Percentiles rank a stretch among this genome's conserved stretches.
Conservation (phyloP, 2,329 filamentous ascomycete species). For the Chrysoporthe cubensis region DNA sequence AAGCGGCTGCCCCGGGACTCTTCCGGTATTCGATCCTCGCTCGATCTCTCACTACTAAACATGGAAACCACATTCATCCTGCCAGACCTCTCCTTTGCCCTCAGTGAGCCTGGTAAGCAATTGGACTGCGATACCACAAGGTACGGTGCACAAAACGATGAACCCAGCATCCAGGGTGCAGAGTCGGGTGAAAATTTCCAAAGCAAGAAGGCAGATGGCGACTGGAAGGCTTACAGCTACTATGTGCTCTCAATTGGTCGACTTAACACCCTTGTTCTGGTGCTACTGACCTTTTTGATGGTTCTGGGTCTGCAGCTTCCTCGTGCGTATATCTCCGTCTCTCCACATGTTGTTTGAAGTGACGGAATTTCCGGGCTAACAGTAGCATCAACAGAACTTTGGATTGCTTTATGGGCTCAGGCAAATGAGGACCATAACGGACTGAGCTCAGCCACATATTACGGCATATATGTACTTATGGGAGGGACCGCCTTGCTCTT, state of each 20-base stretch:
- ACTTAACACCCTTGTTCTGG: background rate
- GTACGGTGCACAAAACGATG: background rate
- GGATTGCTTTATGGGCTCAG: background rate
- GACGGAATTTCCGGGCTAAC: background rate
- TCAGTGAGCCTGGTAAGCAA: background rate
- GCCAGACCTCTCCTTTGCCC: background rate
- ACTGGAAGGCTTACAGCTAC: background rate
- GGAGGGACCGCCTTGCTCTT: background rate
- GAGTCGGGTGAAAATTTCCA: background rate
- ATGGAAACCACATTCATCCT: background rate
- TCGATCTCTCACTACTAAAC: background rate
- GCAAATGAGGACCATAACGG: background rate
- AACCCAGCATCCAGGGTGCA: no score
- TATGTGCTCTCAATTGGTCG: background rate
- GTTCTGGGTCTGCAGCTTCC: background rate
- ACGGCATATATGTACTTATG: background rate
- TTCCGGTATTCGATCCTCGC: background rate
- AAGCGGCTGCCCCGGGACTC: background rate
- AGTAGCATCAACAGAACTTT: background rate
- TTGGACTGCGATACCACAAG: background rate
- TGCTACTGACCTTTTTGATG: background rate
- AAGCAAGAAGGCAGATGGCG: background rate
- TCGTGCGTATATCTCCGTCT: background rate
- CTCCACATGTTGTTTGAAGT: background rate
- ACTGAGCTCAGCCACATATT: background rate